A percentile compares a stretch with the other conserved stretches of the same genome.
Evolutionary conservation across 306 rosid genomes (phyloP).

Genomic region (Alnus glutinosa): DNA sequence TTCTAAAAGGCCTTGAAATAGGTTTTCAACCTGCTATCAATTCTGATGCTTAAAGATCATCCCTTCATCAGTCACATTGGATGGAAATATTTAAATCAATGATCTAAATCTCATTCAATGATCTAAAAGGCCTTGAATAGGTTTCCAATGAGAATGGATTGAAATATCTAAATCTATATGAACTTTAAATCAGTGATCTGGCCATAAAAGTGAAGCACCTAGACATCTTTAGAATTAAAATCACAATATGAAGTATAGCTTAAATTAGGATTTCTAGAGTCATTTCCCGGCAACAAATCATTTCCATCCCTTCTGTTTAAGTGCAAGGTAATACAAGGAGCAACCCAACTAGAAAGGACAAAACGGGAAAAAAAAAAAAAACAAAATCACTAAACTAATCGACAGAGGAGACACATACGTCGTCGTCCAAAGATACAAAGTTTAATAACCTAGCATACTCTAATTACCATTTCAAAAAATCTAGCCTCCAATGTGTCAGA

Average conservation of each 20-base stretch:
- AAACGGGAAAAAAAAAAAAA: too few relatives aligned
- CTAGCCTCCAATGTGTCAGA: not conserved
- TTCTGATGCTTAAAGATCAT: not conserved
- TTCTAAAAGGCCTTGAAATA: not conserved
- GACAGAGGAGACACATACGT: too few relatives aligned
- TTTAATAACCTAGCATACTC: not conserved
- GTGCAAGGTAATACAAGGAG: not conserved
- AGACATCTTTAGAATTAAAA: not conserved
- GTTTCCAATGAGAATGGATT: not conserved
- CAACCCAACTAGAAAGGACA: too few relatives aligned
- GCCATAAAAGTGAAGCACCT: not conserved
- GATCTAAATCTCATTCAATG: not conserved
- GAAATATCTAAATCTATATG: not conserved
- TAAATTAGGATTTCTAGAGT: not conserved
- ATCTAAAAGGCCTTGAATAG: too few relatives aligned
- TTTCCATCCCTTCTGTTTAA: not conserved
- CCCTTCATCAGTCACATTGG: not conserved
- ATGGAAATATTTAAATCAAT: not conserved
- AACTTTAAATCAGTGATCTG: not conserved
- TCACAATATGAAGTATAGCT: not conserved
- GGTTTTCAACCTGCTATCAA: too few relatives aligned
- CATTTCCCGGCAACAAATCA: not conserved
- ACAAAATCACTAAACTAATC: too few relatives aligned
- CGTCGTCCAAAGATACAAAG: too few relatives aligned
- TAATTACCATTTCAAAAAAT: not conserved